Conservation (phyloP, 345 rosid species). For the Triadica sebifera region DNA sequence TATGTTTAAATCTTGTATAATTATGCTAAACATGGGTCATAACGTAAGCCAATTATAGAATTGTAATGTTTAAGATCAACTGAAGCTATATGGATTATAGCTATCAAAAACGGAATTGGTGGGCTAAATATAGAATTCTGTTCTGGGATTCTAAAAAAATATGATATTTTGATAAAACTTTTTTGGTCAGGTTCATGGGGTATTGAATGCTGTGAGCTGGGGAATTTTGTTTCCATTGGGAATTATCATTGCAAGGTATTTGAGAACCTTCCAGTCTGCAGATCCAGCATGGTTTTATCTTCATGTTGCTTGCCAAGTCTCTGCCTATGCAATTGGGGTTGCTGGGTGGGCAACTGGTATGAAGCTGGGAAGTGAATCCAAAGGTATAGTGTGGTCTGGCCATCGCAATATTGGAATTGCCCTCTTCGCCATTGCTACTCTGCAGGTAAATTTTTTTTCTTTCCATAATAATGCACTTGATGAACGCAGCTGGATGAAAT, state of each 20-base stretch:
- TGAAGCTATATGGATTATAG: background rate
- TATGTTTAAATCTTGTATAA: background rate
- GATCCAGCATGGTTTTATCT: constrained; percentile 92
- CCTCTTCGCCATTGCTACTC: constrained; percentile 62
- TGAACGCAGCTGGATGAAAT: background rate
- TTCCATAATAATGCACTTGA: background rate
- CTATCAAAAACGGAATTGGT: too few species aligned
- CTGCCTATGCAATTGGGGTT: constrained; percentile 73
- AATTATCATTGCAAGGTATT: constrained; percentile 62
- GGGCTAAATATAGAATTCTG: background rate
- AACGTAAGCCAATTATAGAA: background rate
- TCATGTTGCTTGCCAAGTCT: constrained; percentile 64
- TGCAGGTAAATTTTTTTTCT: constrained; percentile 48
- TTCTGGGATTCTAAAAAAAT: background rate
- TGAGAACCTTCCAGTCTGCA: constrained; percentile 62
- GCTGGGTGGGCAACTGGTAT: constrained; percentile 94
- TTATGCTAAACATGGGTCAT: background rate
- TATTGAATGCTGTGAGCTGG: constrained; percentile 87
- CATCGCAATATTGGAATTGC: constrained; percentile 76
- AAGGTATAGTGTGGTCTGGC: constrained; percentile 28
- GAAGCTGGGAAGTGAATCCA: constrained; percentile 70
- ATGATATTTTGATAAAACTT: background rate
- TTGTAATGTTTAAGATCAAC: background rate
- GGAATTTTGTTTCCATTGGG: constrained; percentile 78
- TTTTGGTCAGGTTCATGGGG: constrained; percentile 65